These are phyloP conservation scores for Tricholoma saponaceum DNA, from an alignment of 768 basidiomycete genomes.

Conservation along the genomic window DNA sequence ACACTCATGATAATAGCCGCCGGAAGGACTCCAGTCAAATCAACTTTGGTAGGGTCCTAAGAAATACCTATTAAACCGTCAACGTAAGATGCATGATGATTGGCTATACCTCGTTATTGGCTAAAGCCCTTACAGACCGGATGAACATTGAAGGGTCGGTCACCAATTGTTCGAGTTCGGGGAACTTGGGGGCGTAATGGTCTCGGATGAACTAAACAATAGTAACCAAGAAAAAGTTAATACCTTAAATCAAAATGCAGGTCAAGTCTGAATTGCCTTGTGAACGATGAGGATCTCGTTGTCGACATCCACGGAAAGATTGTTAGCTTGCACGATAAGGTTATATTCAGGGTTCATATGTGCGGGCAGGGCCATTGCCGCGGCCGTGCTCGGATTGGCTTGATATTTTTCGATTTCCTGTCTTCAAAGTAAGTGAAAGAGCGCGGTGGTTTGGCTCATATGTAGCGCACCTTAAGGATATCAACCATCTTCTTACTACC, in stretches of 20 bases:
- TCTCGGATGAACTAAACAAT: conserved; percentile 86
- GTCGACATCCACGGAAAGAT: conserved; percentile 95
- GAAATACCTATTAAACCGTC: conserved; percentile 6
- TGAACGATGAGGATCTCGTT: conserved; percentile 97
- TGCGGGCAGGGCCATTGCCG: conserved; percentile 74
- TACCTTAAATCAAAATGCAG: conserved; percentile 6
- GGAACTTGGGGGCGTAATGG: conserved; percentile 93
- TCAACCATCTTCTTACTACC: conserved; percentile 87
- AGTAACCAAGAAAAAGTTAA: conserved; percentile 13
- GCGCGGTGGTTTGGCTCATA: neutral
- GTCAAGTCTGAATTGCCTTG: conserved; percentile 53
- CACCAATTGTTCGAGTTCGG: conserved; percentile 94
- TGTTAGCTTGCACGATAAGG: conserved; percentile 96
- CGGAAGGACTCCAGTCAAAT: conserved; percentile 75
- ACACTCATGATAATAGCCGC: conserved; percentile 95
- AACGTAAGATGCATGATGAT: neutral
- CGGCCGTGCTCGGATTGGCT: conserved; percentile 70
- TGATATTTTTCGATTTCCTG: conserved; percentile 92
- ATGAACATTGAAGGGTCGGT: conserved; percentile 91
- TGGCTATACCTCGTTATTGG: conserved; percentile 65
- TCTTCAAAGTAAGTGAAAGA: neutral
- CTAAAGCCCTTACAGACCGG: conserved; percentile 82
- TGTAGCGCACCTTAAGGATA: conserved; percentile 60
- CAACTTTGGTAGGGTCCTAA: conserved; percentile 84
- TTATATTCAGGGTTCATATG: conserved; percentile 95